These are phyloP conservation scores for Hericium rajendrae DNA, from an alignment of 768 basidiomycete species.

Conservation along the genomic window DNA sequence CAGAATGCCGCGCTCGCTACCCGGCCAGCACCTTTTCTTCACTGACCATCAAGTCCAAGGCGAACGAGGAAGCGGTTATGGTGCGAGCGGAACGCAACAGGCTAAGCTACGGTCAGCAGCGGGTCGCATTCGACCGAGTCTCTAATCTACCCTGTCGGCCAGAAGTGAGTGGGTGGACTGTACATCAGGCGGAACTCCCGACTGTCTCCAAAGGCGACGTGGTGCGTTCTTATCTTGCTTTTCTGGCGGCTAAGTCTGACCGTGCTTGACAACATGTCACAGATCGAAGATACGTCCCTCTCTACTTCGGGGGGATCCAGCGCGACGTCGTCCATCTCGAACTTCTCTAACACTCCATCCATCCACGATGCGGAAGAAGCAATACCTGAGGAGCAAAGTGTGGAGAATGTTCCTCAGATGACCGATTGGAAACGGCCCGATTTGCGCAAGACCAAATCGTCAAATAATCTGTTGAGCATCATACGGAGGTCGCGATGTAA, in stretches of 20 bases:
- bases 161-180: background rate
- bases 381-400: background rate
- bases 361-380: background rate
- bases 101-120: background rate
- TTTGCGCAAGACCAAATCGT: slow-evolving; percentile 40
- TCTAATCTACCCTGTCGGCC: background rate
- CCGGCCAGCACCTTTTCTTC: too few species aligned
- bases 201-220: background rate
- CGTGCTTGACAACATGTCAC: background rate
- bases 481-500: slow-evolving; percentile 32
- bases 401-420: slow-evolving; percentile 17
- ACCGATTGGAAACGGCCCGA: slow-evolving; percentile 21
- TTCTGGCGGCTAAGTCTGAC: background rate
- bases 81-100: background rate
- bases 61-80: too few species aligned
- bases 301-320: background rate
- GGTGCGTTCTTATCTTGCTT: background rate
- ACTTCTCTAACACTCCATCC: background rate
- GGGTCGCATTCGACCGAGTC: background rate
- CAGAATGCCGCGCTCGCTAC: too few species aligned
- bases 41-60: too few species aligned
- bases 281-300: background rate
- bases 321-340: background rate
- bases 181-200: background rate
- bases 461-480: slow-evolving; percentile 29